These are phyloP conservation scores for Cardamine occulta DNA, from an alignment of 345 rosid genomes.

Conservation along the genomic window DNA sequence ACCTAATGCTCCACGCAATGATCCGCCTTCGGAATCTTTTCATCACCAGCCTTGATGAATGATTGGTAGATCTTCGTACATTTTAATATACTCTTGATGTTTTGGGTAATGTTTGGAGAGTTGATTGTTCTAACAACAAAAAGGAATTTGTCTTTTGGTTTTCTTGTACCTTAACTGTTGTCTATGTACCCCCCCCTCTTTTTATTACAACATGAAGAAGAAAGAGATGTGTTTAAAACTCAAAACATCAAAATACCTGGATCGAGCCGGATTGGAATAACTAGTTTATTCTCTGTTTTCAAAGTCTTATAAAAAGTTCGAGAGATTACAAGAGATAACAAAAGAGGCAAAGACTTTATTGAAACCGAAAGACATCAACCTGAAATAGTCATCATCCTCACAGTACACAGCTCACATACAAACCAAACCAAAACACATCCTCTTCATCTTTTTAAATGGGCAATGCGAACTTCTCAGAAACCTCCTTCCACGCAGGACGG, in stretches of 20 bases:
- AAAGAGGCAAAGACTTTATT: constrained; percentile 19
- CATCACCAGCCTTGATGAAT: constrained; percentile 65
- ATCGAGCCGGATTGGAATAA: not conserved
- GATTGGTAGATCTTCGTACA: constrained; percentile 36
- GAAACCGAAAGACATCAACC: constrained; percentile 15
- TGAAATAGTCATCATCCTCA: constrained; percentile 3
- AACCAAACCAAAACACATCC: constrained; percentile 11
- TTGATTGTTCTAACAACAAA: constrained; percentile 33
- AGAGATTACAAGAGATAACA: not conserved
- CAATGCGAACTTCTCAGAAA: constrained; percentile 40
- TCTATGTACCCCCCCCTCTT: constrained; percentile 4
- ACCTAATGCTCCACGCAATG: constrained; percentile 53
- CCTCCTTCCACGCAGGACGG: constrained; percentile 68
- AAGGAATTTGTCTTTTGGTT: constrained; percentile 14
- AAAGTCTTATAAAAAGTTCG: not conserved
- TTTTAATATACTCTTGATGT: constrained; percentile 19
- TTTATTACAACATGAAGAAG: constrained; percentile 16
- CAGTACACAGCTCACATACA: constrained; percentile 1
- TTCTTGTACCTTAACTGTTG: constrained; percentile 26
- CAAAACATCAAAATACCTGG: not conserved
- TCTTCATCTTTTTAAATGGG: not conserved
- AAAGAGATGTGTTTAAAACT: constrained; percentile 14
- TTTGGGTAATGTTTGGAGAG: constrained; percentile 27
- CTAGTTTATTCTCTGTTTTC: not conserved
- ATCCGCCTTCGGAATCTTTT: constrained; percentile 48